Evolutionary conservation across 2,329 filamentous ascomycete genomes (phyloP), one percentile per base, ranked within the genome.

Genomic region (Colletotrichum sp.): DNA sequence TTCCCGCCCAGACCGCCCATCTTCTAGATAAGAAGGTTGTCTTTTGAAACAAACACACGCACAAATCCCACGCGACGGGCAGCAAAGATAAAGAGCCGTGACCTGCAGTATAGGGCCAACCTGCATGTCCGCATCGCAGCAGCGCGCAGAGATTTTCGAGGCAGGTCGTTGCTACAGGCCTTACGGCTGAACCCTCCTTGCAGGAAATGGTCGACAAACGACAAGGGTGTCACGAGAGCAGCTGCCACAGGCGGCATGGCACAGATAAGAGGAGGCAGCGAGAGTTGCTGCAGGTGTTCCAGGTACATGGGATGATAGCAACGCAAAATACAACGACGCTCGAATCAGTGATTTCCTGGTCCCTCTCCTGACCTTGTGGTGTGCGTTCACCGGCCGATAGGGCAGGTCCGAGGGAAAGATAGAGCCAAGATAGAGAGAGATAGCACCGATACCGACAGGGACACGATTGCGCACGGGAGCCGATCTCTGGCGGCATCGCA

Each of bases 371-470:
- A 34, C 58, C 6, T 32, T 26, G 32, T 43, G 24, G 18, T 24
- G 34, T 63, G 16, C 43, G 15, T 24, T 65, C 30, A 30, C 26
- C 26, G 48, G 63, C 72, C 18, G 71, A 75, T 75, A 66, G 48
- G 74, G 74, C 66, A 76, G 71, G 71, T 76, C 74, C 74, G 61
- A 75, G 66, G 71, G 30, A 64, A 74, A 71, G 71, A 61, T 67
- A 70, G 74, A 63, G 71, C 26, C 58, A 74, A 71, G 71, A 61
- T 67, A 70, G 74, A 63, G 74, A 63, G 21, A 73, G 43, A 52
- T 70, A 74, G 65, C 58, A 73, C 57, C 43, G 63, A 72, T 67
- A 67, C 63, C 57, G 73, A 75, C 74, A 76, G 74, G 74, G 74
- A 66, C 26, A 69, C 60, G 74, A 76, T 76, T 75, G 74, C 64